These are phyloP conservation scores for Alternaria triticimaculans DNA, from an alignment of 2,329 filamentous ascomycete species.

Conservation along the genomic window DNA sequence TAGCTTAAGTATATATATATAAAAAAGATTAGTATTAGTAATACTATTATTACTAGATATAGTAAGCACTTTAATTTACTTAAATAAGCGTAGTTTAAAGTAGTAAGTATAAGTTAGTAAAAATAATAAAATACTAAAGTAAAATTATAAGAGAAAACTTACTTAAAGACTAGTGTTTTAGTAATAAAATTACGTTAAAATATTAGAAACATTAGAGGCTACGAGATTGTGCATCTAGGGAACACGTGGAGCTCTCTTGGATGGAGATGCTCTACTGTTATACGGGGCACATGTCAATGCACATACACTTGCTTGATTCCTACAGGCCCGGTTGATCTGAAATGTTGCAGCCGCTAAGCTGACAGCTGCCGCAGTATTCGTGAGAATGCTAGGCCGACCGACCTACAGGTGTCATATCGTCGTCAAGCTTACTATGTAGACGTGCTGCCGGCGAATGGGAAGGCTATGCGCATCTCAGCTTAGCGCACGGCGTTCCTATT, in stretches of 20 bases:
- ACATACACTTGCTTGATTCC: background rate
- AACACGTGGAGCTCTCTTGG: background rate
- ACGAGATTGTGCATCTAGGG: background rate
- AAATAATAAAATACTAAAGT: too few relatives aligned
- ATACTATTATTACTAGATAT: too few relatives aligned
- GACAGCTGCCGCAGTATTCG: background rate
- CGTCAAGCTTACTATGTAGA: background rate
- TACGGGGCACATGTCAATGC: background rate
- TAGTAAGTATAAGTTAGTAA: too few relatives aligned
- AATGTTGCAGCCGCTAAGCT: background rate
- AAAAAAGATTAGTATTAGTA: too few relatives aligned
- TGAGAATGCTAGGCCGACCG: background rate
- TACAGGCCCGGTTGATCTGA: background rate
- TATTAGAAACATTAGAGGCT: too few relatives aligned
- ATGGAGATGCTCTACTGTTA: background rate
- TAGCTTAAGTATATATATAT: too few relatives aligned
- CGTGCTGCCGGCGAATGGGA: background rate
- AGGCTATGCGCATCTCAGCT: background rate
- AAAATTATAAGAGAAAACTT: too few relatives aligned
- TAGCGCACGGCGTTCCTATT: background rate
- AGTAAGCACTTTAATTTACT: too few relatives aligned
- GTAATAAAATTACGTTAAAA: too few relatives aligned
- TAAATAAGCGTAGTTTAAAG: too few relatives aligned
- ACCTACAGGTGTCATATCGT: background rate
- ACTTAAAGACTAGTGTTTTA: too few relatives aligned